Percentiles rank a stretch among this genome's conserved stretches.
Conservation (phyloP, 176 grass and related monocot genomes). For the Coix lacrymajobi region DNA sequence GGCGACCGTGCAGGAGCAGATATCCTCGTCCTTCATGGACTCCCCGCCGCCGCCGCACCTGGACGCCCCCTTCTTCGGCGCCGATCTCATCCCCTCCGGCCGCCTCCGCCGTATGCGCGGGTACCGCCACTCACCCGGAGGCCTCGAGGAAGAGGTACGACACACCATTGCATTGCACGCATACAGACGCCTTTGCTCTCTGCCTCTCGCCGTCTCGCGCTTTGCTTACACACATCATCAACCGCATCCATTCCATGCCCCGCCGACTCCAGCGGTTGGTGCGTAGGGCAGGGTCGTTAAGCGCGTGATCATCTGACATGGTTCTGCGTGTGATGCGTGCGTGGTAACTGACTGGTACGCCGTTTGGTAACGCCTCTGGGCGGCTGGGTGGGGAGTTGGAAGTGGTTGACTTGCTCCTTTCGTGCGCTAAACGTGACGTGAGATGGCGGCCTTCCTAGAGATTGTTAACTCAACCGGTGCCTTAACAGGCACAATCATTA, state of each 20-base stretch:
- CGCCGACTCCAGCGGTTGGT: conserved; percentile 15
- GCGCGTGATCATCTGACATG: conserved; percentile 20
- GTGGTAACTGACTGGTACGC: neutral
- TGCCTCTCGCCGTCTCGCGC: neutral
- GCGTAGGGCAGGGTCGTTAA: conserved; percentile 29
- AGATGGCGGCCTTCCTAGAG: conserved; percentile 2
- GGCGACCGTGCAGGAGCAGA: conserved; percentile 59
- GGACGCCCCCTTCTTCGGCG: conserved; percentile 45
- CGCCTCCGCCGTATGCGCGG: conserved; percentile 58
- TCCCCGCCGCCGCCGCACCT: conserved; percentile 51
- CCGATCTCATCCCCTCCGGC: conserved; percentile 58
- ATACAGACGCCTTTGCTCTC: neutral
- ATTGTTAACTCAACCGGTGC: neutral
- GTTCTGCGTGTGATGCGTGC: neutral
- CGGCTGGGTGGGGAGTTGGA: conserved; percentile 12
- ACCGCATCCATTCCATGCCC: conserved; percentile 7
- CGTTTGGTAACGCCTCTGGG: neutral
- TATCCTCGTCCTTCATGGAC: conserved; percentile 62
- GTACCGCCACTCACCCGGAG: conserved; percentile 69
- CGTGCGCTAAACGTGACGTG: conserved; percentile 39
- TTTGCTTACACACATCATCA: conserved; percentile 34
- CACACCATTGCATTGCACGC: neutral
- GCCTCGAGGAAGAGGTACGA: conserved; percentile 79
- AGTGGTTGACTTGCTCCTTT: conserved; percentile 59
- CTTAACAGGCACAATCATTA: conserved; percentile 18